A percentile compares a stretch with the other conserved stretches of the same genome.
phyloP scores from a whole-genome alignment of 768 basidiomycete species.

The Termitomyces sp. region DNA sequence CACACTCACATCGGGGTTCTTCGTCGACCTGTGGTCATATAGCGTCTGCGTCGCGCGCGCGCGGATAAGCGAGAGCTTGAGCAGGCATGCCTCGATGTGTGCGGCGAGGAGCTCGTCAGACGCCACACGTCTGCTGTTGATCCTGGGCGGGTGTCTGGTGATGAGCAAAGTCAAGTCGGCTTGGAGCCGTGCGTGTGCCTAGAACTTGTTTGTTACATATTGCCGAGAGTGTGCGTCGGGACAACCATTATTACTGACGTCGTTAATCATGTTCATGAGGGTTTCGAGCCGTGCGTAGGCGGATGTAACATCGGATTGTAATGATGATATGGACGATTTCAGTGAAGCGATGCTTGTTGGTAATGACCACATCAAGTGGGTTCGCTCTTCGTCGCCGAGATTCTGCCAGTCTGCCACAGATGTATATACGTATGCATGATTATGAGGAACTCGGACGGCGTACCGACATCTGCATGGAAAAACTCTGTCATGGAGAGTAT shows the following conservation, averaged over 20 bases:
- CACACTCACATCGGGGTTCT: slow-evolving; percentile 19
- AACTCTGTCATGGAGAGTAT: slow-evolving; percentile 16
- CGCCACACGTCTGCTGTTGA: slow-evolving; percentile 26
- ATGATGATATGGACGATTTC: slow-evolving; percentile 1
- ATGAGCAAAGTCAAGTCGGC: slow-evolving; percentile 21
- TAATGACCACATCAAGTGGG: slow-evolving; percentile 1
- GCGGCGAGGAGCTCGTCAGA: slow-evolving; percentile 34
- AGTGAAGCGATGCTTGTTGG: slow-evolving; percentile 5
- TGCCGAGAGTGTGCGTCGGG: too few relatives aligned
- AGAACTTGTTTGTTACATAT: too few relatives aligned
- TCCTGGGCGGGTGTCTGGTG: slow-evolving; percentile 19
- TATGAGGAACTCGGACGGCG: too few relatives aligned
- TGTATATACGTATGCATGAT: too few relatives aligned
- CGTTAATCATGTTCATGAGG: slow-evolving; percentile 1
- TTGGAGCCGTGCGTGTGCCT: slow-evolving; percentile 29
- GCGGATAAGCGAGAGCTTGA: slow-evolving; percentile 43
- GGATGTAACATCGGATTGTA: slow-evolving; percentile 1
- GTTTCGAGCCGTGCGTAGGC: slow-evolving; percentile 5
- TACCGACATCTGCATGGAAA: slow-evolving; percentile 17
- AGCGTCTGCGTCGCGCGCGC: slow-evolving; percentile 31
- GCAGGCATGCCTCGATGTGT: slow-evolving; percentile 40
- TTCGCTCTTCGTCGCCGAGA: slow-evolving; percentile 6
- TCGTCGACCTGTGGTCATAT: slow-evolving; percentile 29
- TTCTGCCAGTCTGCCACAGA: too few relatives aligned
- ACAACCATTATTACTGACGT: too few relatives aligned